Evolutionary conservation across 805 yeast species (phyloP), one percentile per base, ranked within the genome.

Genomic region (Schwanniomyces polymorphus): DNA sequence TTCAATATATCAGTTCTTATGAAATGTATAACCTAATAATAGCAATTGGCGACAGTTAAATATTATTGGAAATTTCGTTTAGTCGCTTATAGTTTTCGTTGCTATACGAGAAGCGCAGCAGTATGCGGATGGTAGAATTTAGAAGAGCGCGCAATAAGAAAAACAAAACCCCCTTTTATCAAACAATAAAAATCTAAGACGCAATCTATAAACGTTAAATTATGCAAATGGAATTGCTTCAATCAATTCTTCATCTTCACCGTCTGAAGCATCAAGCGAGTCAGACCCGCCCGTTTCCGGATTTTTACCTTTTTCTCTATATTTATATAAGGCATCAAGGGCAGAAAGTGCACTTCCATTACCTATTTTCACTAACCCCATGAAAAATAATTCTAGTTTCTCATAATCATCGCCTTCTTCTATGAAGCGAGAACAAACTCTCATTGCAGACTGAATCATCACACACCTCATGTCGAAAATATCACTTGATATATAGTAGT

Each of bases 271-370:
- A 14, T 27, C 35, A 7, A 17, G 10, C 3, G 27, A 9, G n/a
- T 28, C 37, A 18, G 27, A 26, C 18, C 8, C 25, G 18, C 11
- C 28, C 27, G 28, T 31, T 11, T 4, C 10, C 21, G 33, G 3
- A 12, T 7, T 37, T 23, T n/a, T 37, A n/a, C 25, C n/a, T 23
- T 27, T 43, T 3, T 46, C 47, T 44, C 54, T 47, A 28, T 50
- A 47, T 11, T 42, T 46, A 11, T 38, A 26, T 12, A 58, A 33
- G 5, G 31, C 44, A 9, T 50, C 52, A 14, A 60, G 43, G 0
- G 68, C 62, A 10, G 57, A 51, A 25, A 55, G 45, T 3, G 73
- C 62, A 35, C 67, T 57, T 7, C 74, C 73, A 47, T 67, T 67
- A 5, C 74, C 74, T 12, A 67, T 42, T 45, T 56, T 59, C 17